phyloP scores from a whole-genome alignment of 108 stramenopile species.

The Nitzschia sp. region DNA sequence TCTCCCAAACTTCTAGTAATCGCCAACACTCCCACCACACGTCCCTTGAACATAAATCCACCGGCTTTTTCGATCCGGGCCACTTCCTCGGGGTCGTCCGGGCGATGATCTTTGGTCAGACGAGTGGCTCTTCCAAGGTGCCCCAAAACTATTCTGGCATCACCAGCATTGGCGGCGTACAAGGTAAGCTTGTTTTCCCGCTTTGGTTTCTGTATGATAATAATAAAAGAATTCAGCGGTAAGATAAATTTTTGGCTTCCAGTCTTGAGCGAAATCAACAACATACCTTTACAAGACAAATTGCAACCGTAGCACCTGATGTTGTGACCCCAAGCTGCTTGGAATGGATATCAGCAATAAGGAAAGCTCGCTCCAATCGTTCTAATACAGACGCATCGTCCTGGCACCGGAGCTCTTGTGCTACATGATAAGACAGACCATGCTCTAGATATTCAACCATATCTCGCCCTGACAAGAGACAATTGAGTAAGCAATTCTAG shows the following conservation, averaged over 20 bases:
- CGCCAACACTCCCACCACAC: constrained; percentile 89
- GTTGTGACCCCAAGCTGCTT: constrained; percentile 69
- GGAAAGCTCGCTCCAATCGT: constrained; percentile 86
- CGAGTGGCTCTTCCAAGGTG: constrained; percentile 49
- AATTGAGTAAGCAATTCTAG: too few relatives aligned
- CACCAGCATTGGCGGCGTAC: constrained; percentile 94
- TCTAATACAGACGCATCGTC: constrained; percentile 40
- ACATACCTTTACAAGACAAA: constrained; percentile 68
- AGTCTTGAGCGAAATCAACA: too few relatives aligned
- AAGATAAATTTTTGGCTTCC: background rate
- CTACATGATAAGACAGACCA: constrained; percentile 74
- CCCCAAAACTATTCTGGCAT: constrained; percentile 89
- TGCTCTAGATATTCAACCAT: constrained; percentile 94
- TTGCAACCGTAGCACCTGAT: constrained; percentile 93
- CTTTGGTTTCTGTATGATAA: background rate
- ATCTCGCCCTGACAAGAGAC: constrained; percentile 60
- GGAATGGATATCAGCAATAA: constrained; percentile 89
- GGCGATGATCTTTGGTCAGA: constrained; percentile 81
- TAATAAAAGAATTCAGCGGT: background rate
- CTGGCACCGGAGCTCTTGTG: constrained; percentile 65
- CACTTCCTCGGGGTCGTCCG: constrained; percentile 77
- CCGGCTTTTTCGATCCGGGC: constrained; percentile 75
- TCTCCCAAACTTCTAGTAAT: constrained; percentile 89
- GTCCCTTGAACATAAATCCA: constrained; percentile 75
- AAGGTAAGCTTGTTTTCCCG: constrained; percentile 43